phyloP scores from a whole-genome alignment of 2,329 filamentous ascomycete species.

The Fusarium transvaalense region DNA sequence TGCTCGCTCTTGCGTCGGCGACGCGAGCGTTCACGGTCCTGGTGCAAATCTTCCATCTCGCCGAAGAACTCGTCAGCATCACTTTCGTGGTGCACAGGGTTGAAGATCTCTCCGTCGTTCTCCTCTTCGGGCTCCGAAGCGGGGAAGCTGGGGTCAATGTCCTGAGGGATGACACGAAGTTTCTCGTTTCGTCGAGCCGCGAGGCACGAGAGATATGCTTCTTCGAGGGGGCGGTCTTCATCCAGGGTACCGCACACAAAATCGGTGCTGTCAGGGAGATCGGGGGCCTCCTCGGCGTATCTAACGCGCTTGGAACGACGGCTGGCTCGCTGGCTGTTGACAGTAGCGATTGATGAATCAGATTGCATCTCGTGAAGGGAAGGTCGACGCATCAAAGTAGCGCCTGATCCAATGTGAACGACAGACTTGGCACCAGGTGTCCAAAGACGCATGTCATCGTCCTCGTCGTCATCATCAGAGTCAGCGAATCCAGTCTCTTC shows the following conservation, averaged over 20 bases:
- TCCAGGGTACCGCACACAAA: slow-evolving; percentile 99
- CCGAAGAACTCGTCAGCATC: slow-evolving; percentile 78
- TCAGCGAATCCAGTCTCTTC: slow-evolving; percentile 77
- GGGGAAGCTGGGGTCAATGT: slow-evolving; percentile 97
- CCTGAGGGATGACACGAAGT: slow-evolving; percentile 87
- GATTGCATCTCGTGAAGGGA: slow-evolving; percentile 65
- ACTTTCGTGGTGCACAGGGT: slow-evolving; percentile 69
- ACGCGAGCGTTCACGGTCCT: slow-evolving; percentile 66
- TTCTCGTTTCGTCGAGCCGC: slow-evolving; percentile 85
- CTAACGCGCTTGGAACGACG: slow-evolving; percentile 50
- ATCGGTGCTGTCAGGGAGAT: slow-evolving; percentile 96
- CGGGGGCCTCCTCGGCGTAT: slow-evolving; percentile 70
- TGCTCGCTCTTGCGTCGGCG: slow-evolving; percentile 64
- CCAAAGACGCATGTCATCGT: slow-evolving; percentile 73
- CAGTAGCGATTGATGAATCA: slow-evolving; percentile 70
- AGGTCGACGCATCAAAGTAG: slow-evolving; percentile 51
- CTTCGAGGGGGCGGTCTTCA: slow-evolving; percentile 93
- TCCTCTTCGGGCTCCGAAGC: slow-evolving; percentile 92
- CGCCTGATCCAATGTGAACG: slow-evolving; percentile 53
- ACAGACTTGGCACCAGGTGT: slow-evolving; percentile 60
- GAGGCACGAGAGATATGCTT: slow-evolving; percentile 88
- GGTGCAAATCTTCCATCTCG: slow-evolving; percentile 74
- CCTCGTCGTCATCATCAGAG: slow-evolving; percentile 75
- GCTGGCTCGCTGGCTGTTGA: slow-evolving; percentile 54
- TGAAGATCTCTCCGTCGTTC: slow-evolving; percentile 77